phyloP scores from a whole-genome alignment of 176 grass and related monocot genomes.

The Musa beccarii region DNA sequence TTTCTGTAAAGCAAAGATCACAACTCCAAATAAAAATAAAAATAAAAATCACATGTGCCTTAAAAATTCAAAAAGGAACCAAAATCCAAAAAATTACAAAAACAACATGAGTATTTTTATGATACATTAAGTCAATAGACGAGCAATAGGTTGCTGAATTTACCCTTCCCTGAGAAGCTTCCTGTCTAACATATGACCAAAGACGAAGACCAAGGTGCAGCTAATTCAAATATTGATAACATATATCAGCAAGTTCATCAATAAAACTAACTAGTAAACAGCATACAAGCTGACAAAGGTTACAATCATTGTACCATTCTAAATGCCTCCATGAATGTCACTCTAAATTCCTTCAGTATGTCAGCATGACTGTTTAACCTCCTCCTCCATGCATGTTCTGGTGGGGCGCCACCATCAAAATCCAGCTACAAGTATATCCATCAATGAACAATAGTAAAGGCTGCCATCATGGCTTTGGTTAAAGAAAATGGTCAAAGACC shows the following conservation, averaged over 20 bases:
- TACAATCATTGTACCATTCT: slow-evolving; percentile 42
- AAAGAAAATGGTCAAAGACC: not conserved
- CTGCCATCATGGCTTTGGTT: not conserved
- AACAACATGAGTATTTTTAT: slow-evolving; percentile 1
- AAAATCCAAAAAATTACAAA: slow-evolving; percentile 5
- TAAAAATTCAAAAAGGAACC: not conserved
- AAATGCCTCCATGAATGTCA: slow-evolving; percentile 82
- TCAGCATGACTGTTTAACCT: slow-evolving; percentile 86
- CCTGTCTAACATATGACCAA: slow-evolving; percentile 88
- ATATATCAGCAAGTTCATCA: not conserved
- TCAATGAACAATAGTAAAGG: not conserved
- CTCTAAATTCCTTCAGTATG: slow-evolving; percentile 81
- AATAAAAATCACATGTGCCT: no score
- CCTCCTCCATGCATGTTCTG: slow-evolving; percentile 83
- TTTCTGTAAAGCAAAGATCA: slow-evolving; percentile 42
- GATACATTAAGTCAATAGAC: not conserved
- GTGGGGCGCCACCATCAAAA: slow-evolving; percentile 82
- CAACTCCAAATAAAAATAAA: not conserved
- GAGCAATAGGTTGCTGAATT: not conserved
- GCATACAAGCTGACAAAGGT: not conserved
- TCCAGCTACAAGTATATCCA: slow-evolving; percentile 46
- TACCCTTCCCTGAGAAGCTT: slow-evolving; percentile 97
- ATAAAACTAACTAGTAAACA: not conserved
- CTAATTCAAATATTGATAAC: slow-evolving; percentile 18
- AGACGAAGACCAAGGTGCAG: slow-evolving; percentile 83